A percentile compares a stretch with the other conserved stretches of the same genome.
Evolutionary conservation across 2,329 filamentous ascomycete species (phyloP).

Genomic region (Epichloe sibirici): DNA sequence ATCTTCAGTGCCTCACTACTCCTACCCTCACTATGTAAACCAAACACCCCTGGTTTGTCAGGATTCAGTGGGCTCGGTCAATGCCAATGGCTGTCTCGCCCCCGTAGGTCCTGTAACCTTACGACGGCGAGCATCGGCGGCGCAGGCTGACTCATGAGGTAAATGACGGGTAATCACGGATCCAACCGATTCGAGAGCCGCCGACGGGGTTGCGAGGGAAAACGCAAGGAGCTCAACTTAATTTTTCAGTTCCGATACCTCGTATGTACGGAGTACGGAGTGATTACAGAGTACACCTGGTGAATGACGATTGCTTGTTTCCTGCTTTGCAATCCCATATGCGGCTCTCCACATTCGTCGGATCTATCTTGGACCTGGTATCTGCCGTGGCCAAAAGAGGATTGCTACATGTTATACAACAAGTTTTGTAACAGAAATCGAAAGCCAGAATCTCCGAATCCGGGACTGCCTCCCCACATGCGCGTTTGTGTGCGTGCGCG

Average conservation of each 20-base stretch:
- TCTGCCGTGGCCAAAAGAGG: conserved; percentile 8
- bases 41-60: neutral
- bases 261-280: too few species aligned
- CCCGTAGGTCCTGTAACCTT: too few species aligned
- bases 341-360: conserved; percentile 11
- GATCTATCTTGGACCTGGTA: conserved; percentile 14
- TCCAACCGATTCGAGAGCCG: too few species aligned
- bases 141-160: too few species aligned
- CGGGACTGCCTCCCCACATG: conserved; percentile 16
- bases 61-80: too few species aligned
- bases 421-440: conserved; percentile 25
- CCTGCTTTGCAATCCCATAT: conserved; percentile 2
- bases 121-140: too few species aligned
- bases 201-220: too few species aligned
- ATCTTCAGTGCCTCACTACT: too few species aligned
- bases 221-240: neutral
- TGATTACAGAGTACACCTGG: neutral
- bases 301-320: neutral
- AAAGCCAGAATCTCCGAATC: conserved; percentile 13
- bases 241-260: neutral
- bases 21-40: conserved; percentile 1
- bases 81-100: neutral
- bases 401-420: conserved; percentile 25
- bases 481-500: conserved; percentile 5
- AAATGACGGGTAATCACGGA: too few species aligned